Conservation (phyloP, 768 basidiomycete genomes). For the Rickenella mellea region DNA sequence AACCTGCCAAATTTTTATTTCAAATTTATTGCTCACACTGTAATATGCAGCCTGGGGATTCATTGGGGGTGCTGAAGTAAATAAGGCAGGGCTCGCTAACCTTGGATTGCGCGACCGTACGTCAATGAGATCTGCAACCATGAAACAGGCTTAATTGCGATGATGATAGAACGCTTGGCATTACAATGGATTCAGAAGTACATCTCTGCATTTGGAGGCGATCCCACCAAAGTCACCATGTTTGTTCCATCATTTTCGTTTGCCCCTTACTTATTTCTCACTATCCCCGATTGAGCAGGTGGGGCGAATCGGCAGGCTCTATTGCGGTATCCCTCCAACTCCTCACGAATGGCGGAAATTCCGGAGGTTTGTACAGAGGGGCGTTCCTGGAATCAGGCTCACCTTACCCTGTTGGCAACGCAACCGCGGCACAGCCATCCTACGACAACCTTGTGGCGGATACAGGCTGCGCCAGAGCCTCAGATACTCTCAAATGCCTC, state of each 20-base stretch:
- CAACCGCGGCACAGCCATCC: constrained; percentile 31
- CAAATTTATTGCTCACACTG: background rate
- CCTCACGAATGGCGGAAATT: constrained; percentile 34
- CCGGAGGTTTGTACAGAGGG: constrained; percentile 36
- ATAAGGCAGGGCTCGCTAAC: constrained; percentile 44
- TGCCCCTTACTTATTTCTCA: constrained; percentile 31
- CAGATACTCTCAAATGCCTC: constrained; percentile 33
- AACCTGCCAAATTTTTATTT: constrained; percentile 4
- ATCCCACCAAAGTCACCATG: constrained; percentile 51
- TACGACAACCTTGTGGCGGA: constrained; percentile 33
- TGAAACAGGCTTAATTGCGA: background rate
- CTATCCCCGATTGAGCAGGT: constrained; percentile 18
- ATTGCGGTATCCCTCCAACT: constrained; percentile 44
- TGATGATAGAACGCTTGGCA: constrained; percentile 38
- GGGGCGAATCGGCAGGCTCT: constrained; percentile 52
- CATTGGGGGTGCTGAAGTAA: constrained; percentile 40
- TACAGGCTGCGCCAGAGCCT: constrained; percentile 28
- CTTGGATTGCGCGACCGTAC: constrained; percentile 57
- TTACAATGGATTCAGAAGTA: constrained; percentile 61
- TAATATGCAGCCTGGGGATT: constrained; percentile 50
- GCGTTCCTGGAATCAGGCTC: constrained; percentile 44
- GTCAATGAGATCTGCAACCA: constrained; percentile 10
- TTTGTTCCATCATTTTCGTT: constrained; percentile 16
- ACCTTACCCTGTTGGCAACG: constrained; percentile 33
- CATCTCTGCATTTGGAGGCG: constrained; percentile 55